phyloP scores from a whole-genome alignment of 1,284 basidiomycete genomes.

The Moesziomyces globuligerus region DNA sequence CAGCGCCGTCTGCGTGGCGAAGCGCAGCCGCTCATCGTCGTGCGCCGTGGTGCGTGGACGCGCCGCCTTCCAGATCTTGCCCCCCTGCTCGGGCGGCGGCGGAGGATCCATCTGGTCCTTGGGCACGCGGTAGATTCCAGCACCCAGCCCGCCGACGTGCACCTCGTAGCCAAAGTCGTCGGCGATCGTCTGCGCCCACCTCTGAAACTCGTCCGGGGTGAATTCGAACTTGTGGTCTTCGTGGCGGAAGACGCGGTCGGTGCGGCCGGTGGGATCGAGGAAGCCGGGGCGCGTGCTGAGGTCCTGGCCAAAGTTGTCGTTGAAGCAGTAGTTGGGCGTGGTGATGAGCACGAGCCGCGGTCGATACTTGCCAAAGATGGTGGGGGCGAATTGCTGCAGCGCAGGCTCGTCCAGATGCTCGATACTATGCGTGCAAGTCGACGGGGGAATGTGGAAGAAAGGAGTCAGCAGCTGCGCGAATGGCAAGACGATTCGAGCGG shows the following conservation, averaged over 20 bases:
- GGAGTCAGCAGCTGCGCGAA: background rate
- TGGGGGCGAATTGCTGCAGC: slow-evolving; percentile 80
- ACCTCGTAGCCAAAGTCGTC: slow-evolving; percentile 80
- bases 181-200: slow-evolving; percentile 77
- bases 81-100: slow-evolving; percentile 21
- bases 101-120: slow-evolving; percentile 34
- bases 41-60: slow-evolving; percentile 37
- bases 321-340: slow-evolving; percentile 90
- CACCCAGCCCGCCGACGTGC: slow-evolving; percentile 28
- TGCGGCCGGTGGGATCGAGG: slow-evolving; percentile 80
- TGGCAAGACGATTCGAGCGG: background rate
- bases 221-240: slow-evolving; percentile 93
- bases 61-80: slow-evolving; percentile 30
- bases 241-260: slow-evolving; percentile 74
- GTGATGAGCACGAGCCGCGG: slow-evolving; percentile 83
- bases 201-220: slow-evolving; percentile 80
- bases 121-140: slow-evolving; percentile 36
- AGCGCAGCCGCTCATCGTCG: slow-evolving; percentile 33
- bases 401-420: slow-evolving; percentile 82
- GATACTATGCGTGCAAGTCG: slow-evolving; percentile 78
- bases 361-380: slow-evolving; percentile 83
- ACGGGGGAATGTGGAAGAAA: slow-evolving; percentile 3
- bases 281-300: slow-evolving; percentile 69
- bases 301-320: slow-evolving; percentile 76
- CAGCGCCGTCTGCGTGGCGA: slow-evolving; percentile 36